Evolutionary conservation across 805 yeast species (phyloP).

Genomic region (Myxozyma neotropica): DNA sequence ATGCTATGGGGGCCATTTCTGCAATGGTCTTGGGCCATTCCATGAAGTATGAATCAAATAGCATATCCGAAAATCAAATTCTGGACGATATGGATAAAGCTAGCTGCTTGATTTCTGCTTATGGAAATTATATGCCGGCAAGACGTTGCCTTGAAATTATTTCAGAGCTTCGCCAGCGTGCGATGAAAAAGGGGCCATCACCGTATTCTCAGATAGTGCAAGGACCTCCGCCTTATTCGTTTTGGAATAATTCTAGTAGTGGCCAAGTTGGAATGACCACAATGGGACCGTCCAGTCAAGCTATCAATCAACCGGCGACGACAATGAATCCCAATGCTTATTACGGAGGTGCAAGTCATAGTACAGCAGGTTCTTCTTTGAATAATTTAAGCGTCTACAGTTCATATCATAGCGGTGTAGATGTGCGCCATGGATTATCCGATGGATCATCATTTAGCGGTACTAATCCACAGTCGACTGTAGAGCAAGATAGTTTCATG

Average conservation of each 20-base stretch:
- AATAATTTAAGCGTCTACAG: not conserved
- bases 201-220: not conserved
- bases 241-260: not conserved
- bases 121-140: conserved; percentile 1
- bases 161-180: conserved; percentile 4
- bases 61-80: conserved; percentile 6
- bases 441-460: conserved; percentile 6
- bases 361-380: not conserved
- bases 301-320: not conserved
- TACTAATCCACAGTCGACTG: not conserved
- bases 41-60: not conserved
- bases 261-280: not conserved
- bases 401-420: not conserved
- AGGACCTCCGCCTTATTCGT: not conserved
- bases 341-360: not conserved
- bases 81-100: conserved; percentile 15
- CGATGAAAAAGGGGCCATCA: conserved; percentile 8
- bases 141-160: conserved; percentile 5
- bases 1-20: conserved; percentile 23
- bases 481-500: not conserved
- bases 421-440: not conserved
- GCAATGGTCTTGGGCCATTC: conserved; percentile 24
- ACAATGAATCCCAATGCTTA: not conserved
- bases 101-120: not conserved
- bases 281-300: not conserved